Conservation (phyloP, 495 filamentous ascomycete genomes). For the Lentithecium fluviatile region DNA sequence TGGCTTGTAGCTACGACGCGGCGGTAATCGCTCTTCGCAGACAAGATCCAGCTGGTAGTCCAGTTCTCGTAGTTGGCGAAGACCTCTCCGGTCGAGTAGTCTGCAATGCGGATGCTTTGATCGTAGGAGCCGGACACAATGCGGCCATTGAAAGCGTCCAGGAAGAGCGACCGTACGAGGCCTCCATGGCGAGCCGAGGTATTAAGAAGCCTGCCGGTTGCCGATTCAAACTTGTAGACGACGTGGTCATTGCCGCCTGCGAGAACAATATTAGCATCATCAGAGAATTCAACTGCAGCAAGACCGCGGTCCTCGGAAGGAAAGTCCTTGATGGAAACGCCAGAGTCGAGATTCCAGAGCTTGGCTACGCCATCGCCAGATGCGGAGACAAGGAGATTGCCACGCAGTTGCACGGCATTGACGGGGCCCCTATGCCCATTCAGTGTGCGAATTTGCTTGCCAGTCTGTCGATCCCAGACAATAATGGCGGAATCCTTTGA, state of each 20-base stretch:
- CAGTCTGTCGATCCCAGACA: slow-evolving; percentile 85
- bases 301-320: slow-evolving; percentile 81
- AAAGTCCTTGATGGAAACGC: slow-evolving; percentile 84
- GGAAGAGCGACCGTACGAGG: slow-evolving; percentile 82
- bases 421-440: slow-evolving; percentile 85
- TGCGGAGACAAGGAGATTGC: slow-evolving; percentile 85
- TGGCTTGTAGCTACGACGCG: slow-evolving; percentile 91
- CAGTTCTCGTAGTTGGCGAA: slow-evolving; percentile 79
- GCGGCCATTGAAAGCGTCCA: slow-evolving; percentile 78
- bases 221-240: slow-evolving; percentile 91
- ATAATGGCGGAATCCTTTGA: slow-evolving; percentile 91
- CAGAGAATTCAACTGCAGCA: slow-evolving; percentile 91
- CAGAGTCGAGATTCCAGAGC: slow-evolving; percentile 88
- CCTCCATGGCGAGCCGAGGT: slow-evolving; percentile 74
- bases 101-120: slow-evolving; percentile 87
- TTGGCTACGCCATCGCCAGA: slow-evolving; percentile 90
- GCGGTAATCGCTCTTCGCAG: slow-evolving; percentile 91
- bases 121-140: slow-evolving; percentile 92
- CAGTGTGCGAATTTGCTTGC: slow-evolving; percentile 68
- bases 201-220: slow-evolving; percentile 77
- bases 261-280: slow-evolving; percentile 83
- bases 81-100: slow-evolving; percentile 69
- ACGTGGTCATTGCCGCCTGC: slow-evolving; percentile 91
- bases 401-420: slow-evolving; percentile 91
- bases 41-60: slow-evolving; percentile 94